Conservation (phyloP, 2,329 filamentous ascomycete genomes). For the Fusarium paranaense region DNA sequence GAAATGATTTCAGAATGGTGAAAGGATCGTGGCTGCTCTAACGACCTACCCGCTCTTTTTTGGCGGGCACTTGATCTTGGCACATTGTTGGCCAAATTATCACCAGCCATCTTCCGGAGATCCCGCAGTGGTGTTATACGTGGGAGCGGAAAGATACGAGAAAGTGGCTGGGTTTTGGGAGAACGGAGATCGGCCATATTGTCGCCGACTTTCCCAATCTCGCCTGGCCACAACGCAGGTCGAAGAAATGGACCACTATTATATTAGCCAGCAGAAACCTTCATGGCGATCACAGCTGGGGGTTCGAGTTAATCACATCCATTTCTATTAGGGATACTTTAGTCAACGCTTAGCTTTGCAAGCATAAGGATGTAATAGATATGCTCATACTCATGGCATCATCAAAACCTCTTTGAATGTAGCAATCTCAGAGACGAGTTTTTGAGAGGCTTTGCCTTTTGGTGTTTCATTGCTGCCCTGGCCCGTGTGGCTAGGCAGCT, state of each 20-base stretch:
- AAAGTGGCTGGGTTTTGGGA: conserved; percentile 3
- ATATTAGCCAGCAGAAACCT: background rate
- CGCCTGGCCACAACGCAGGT: background rate
- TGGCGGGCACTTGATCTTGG: background rate
- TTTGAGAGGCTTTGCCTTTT: background rate
- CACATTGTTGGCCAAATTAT: background rate
- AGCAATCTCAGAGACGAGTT: no score
- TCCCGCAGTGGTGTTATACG: background rate
- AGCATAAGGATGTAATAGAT: background rate
- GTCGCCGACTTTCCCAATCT: background rate
- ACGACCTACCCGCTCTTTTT: background rate
- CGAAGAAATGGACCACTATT: background rate
- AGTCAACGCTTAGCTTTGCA: background rate
- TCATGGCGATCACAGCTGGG: background rate
- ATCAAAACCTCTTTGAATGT: no score
- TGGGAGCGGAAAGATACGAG: background rate
- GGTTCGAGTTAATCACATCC: background rate
- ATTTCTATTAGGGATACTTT: background rate
- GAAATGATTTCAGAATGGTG: background rate
- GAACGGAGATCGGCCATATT: background rate
- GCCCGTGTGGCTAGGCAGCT: background rate
- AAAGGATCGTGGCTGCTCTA: background rate
- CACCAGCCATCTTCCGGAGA: conserved; percentile 7
- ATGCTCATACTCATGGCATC: no score
- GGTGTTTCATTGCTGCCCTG: background rate